Evolutionary conservation across 2,329 filamentous ascomycete genomes (phyloP), one percentile per base, ranked within the genome.

Genomic region (Fusarium nodosum): DNA sequence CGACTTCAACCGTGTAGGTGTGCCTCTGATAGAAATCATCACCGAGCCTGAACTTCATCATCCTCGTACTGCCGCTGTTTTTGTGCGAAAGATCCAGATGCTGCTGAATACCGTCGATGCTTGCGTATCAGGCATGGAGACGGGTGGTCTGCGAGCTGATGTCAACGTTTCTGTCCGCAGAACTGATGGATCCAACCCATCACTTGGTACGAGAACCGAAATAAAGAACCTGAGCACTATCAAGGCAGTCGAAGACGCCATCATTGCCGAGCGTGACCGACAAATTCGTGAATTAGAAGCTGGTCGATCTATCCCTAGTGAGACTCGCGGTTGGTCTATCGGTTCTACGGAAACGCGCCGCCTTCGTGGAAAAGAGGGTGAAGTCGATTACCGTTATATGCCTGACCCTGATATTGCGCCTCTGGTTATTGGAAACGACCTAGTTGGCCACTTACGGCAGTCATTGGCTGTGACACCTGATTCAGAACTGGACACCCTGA

Each of bases 331-430:
- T 8, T 99, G 94, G 94, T 92, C 93, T 1, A 86, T 97, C 26
- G 94, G 94, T 4, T 91, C 89, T 67, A 93, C 88, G 6, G 91
- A 94, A 77, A 98, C 96, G 5, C 89, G 88, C 61, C 87, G 91
- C 41, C 82, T 99, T 44, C 88, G 96, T 74, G 93, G 93, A 28
- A 99, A 99, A 79, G 96, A 98, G 79, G 96, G 96, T 48, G 95
- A 97, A 76, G 94, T 98, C 8, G 96, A 99, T 79, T 99, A 99
- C 79, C 87, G 96, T 42, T 99, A 99, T 77, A 98, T 99, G 95
- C 95, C 96, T 0, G 96, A 99, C 77, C 93, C 96, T 7, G 96
- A 99, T 77, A 85, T 99, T 16, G 86, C 88, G 0, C 93, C 96
- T 2, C 84, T 99, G 3, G 77, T 94, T 4, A 91, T 99, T 64